Evolutionary conservation across 202 grass and related monocot species (phyloP).

Genomic region (Tripidium arundinaceum): DNA sequence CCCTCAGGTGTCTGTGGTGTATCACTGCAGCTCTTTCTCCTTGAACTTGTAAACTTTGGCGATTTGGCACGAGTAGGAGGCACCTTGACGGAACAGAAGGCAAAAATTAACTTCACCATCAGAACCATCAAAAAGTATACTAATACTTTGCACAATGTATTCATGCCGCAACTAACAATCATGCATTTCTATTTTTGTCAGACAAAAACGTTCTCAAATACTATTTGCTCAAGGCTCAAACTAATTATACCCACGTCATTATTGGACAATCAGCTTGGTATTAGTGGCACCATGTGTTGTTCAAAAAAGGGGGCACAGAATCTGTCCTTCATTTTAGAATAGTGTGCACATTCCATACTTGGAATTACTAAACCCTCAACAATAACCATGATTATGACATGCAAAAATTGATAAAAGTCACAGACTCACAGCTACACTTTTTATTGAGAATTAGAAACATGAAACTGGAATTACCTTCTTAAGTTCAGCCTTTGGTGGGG

Average conservation of each 20-base stretch:
- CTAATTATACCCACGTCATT: not conserved
- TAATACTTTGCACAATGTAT: not conserved
- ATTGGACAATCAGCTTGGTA: not conserved
- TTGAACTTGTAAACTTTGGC: constrained; percentile 80
- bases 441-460: not conserved
- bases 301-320: not conserved
- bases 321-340: not conserved
- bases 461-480: constrained; percentile 55
- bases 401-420: not conserved
- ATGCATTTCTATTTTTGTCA: not conserved
- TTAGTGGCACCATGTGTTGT: not conserved
- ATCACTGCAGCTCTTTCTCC: constrained; percentile 79
- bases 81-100: constrained; percentile 56
- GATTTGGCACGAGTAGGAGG: constrained; percentile 95
- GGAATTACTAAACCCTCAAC: not conserved
- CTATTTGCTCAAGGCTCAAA: not conserved
- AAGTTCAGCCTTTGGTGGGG: constrained; percentile 66
- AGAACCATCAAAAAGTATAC: constrained; percentile 16
- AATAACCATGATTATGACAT: not conserved
- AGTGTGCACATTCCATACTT: not conserved
- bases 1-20: constrained; percentile 19
- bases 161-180: not conserved
- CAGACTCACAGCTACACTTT: not conserved
- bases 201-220: not conserved
- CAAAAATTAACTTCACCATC: not conserved